Evolutionary conservation across 2,329 filamentous ascomycete genomes (phyloP).

Genomic region (Triangularia verruculosa): DNA sequence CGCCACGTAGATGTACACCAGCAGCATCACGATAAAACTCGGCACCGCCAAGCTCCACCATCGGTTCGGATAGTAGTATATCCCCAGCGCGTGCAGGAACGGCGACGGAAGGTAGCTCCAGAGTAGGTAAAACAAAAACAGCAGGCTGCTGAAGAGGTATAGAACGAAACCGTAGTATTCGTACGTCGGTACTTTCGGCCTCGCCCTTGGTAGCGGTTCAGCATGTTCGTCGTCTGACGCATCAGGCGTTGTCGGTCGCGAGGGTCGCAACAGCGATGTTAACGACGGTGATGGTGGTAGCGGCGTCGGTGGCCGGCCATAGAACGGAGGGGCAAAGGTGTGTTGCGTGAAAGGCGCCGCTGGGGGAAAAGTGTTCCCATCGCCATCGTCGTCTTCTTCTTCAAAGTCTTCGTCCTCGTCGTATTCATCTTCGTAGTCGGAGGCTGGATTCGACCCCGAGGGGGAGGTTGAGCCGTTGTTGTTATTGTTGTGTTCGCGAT

Average conservation of each 20-base stretch:
- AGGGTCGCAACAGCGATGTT: slow-evolving; percentile 85
- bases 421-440: slow-evolving; percentile 24
- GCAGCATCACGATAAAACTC: slow-evolving; percentile 79
- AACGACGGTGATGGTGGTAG: slow-evolving; percentile 88
- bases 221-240: slow-evolving; percentile 77
- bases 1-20: slow-evolving; percentile 92
- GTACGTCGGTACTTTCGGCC: slow-evolving; percentile 95
- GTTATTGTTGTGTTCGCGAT: slow-evolving; percentile 4
- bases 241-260: slow-evolving; percentile 89
- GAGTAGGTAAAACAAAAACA: slow-evolving; percentile 68
- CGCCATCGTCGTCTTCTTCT: slow-evolving; percentile 30
- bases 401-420: slow-evolving; percentile 29
- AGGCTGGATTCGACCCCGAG: slow-evolving; percentile 34
- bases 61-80: slow-evolving; percentile 93
- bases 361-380: slow-evolving; percentile 32
- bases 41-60: slow-evolving; percentile 97
- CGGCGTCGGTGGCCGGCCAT: slow-evolving; percentile 93
- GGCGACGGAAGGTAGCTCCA: slow-evolving; percentile 93
- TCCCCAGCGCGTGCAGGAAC: slow-evolving; percentile 87
- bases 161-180: slow-evolving; percentile 99
- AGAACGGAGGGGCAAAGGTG: slow-evolving; percentile 79
- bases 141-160: slow-evolving; percentile 82
- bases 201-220: slow-evolving; percentile 74
- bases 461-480: slow-evolving; percentile 11
- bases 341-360: slow-evolving; percentile 45